These are phyloP conservation scores for Gentiana macrophylla DNA, from an alignment of 257 asterid species.

Conservation along the genomic window DNA sequence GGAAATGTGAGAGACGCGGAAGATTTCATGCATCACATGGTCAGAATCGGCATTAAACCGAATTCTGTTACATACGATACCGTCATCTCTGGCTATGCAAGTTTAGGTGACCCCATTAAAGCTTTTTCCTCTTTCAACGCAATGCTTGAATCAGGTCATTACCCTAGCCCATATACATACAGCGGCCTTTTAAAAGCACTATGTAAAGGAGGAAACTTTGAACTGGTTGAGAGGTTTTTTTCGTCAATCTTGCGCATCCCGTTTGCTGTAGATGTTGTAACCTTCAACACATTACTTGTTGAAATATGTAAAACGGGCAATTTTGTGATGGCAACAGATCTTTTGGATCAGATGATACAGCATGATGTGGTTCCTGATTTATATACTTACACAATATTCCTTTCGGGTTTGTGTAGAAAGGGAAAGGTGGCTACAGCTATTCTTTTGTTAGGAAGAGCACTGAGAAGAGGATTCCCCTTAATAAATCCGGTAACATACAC, in stretches of 20 bases:
- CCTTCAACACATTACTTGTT: constrained; percentile 54
- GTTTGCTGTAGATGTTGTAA: constrained; percentile 30
- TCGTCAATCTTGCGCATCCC: constrained; percentile 33
- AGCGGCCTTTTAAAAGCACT: constrained; percentile 65
- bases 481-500: constrained; percentile 51
- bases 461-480: constrained; percentile 31
- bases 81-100: constrained; percentile 47
- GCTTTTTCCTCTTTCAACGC: constrained; percentile 48
- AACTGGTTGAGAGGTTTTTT: constrained; percentile 48
- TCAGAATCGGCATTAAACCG: constrained; percentile 37
- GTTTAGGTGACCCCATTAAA: constrained; percentile 46
- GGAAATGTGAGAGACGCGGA: constrained; percentile 62
- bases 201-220: constrained; percentile 49
- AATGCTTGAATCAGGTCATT: constrained; percentile 56
- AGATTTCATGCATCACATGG: constrained; percentile 48
- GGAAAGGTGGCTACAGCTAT: constrained; percentile 56
- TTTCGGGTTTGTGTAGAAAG: constrained; percentile 55
- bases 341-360: constrained; percentile 58
- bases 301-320: constrained; percentile 45
- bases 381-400: constrained; percentile 43
- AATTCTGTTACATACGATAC: constrained; percentile 51
- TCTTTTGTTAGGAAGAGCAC: constrained; percentile 43
- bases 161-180: constrained; percentile 54
- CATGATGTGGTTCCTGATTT: constrained; percentile 48
- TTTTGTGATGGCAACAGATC: constrained; percentile 28